A percentile compares a stretch with the other conserved stretches of the same genome.
Evolutionary conservation across 2,329 filamentous ascomycete genomes (phyloP).

Genomic region (Aureobasidium lini): DNA sequence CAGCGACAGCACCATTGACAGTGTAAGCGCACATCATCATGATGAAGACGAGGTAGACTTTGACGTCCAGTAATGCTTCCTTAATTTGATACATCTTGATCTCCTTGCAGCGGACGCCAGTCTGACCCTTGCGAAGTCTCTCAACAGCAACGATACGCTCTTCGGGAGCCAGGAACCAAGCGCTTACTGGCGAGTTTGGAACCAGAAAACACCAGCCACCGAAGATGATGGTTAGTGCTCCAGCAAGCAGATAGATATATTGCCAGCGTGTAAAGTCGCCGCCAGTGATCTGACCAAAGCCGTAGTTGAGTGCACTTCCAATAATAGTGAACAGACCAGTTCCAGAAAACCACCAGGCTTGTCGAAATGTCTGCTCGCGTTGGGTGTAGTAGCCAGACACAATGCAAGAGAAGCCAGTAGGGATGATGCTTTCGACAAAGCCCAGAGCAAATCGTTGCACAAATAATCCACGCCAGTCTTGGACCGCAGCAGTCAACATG

Average conservation of each 20-base stretch:
- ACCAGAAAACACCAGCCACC: slow-evolving; percentile 26
- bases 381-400: slow-evolving; percentile 37
- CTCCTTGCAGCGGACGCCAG: slow-evolving; percentile 28
- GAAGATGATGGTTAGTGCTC: slow-evolving; percentile 26
- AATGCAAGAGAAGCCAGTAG: slow-evolving; percentile 51
- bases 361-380: slow-evolving; percentile 30
- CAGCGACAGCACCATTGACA: slow-evolving; percentile 62
- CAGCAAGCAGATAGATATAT: slow-evolving; percentile 27
- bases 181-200: slow-evolving; percentile 30
- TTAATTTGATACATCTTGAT: slow-evolving; percentile 22
- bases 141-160: slow-evolving; percentile 31
- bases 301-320: slow-evolving; percentile 22
- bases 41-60: slow-evolving; percentile 22
- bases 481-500: slow-evolving; percentile 61
- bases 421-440: slow-evolving; percentile 48
- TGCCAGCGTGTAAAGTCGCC: slow-evolving; percentile 34
- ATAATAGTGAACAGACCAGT: slow-evolving; percentile 24
- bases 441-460: slow-evolving; percentile 50
- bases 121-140: slow-evolving; percentile 30
- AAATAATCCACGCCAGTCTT: slow-evolving; percentile 54
- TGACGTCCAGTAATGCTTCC: slow-evolving; percentile 21
- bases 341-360: slow-evolving; percentile 23
- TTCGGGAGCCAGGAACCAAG: slow-evolving; percentile 27
- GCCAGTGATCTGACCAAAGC: slow-evolving; percentile 28
- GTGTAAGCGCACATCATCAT: slow-evolving; percentile 57